Base-by-base conservation (phyloP, 768 basidiomycete genomes). In the Boletus vermiculosoides region DNA sequence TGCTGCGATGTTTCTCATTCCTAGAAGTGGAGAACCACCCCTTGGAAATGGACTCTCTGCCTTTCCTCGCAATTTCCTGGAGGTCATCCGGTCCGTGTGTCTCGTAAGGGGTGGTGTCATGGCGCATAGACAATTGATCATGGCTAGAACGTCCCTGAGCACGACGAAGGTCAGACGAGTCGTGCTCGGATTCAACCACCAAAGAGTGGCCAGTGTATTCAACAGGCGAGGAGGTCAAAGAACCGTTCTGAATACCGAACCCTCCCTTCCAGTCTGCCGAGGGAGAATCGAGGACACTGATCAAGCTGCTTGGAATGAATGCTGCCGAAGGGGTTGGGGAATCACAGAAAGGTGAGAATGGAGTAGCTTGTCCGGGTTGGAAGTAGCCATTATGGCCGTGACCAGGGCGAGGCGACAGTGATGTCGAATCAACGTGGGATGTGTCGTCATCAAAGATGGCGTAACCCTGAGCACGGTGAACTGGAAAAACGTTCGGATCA, bases 311-410 rank as follows among this genome's bases (percentile, higher is more conserved):
- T 34, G 86, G 82, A 55, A 88, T 82, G 54, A 83, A 72, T 11
- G 80, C 78, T 48, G 80, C 72, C 25, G 80, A 79, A n/a, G 67
- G 67, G 2, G 68, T 61, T 28, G 59, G 67, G 23, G 58, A 59
- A 56, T 84, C 84, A 46, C 68, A 69, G 60, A 88, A 87, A 8
- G 85, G 83, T 34, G 81, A 79, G 67, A 87, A 86, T 3, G 72
- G 73, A 25, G 66, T 67, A 28, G 41, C 34, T 34, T 61, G 66
- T 48, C 54, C 51, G 18, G 62, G 39, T 52, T 61, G 66, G 41
- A 60, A 60, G 33, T 61, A 58, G 13, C 57, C 49, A 39, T 53
- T 49, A 28, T 62, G 60, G 7, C 36, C 40, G n/a, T 64, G 60
- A 51, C 56, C 41, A 52, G 59, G 28, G n/a, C 41, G 61, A 2